A percentile compares a stretch with the other conserved stretches of the same genome.
Conservation (phyloP, 169 alveolate genomes). For the Eimeria falciformis region DNA sequence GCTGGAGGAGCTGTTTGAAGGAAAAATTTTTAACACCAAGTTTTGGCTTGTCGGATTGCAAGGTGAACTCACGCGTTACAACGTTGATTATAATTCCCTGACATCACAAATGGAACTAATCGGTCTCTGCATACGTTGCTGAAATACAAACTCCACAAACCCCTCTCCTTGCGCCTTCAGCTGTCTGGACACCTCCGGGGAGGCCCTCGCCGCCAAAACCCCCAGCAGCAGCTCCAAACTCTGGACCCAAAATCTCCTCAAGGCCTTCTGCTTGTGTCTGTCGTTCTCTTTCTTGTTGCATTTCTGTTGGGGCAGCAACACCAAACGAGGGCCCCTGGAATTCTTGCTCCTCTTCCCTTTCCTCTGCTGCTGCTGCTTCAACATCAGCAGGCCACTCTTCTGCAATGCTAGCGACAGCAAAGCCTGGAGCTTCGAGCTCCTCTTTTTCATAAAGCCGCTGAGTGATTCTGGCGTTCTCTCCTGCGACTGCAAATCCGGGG, state of each 20-base stretch:
- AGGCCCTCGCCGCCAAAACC: background rate
- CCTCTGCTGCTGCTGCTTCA: conserved; percentile 20
- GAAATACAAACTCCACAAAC: background rate
- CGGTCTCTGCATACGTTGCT: background rate
- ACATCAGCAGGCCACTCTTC: background rate
- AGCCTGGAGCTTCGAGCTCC: background rate
- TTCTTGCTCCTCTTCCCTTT: background rate
- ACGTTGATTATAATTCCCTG: conserved; percentile 38
- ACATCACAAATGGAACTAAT: background rate
- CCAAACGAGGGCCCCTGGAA: conserved; percentile 41
- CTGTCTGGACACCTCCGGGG: conserved; percentile 18
- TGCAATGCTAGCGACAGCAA: conserved; percentile 19
- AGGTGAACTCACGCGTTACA: conserved; percentile 6
- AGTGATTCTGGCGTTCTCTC: background rate
- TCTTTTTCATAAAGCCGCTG: background rate
- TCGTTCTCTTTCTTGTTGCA: background rate
- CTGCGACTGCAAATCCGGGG: background rate
- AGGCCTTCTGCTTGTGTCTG: conserved; percentile 25
- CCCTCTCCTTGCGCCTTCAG: background rate
- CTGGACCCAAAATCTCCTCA: background rate
- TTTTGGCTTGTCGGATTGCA: background rate
- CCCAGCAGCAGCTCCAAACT: background rate
- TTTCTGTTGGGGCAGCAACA: conserved; percentile 3
- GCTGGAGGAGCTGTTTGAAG: background rate
- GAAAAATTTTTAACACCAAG: background rate